Conservation (phyloP, 2,329 filamentous ascomycete genomes). For the Aspergillus sp. region DNA sequence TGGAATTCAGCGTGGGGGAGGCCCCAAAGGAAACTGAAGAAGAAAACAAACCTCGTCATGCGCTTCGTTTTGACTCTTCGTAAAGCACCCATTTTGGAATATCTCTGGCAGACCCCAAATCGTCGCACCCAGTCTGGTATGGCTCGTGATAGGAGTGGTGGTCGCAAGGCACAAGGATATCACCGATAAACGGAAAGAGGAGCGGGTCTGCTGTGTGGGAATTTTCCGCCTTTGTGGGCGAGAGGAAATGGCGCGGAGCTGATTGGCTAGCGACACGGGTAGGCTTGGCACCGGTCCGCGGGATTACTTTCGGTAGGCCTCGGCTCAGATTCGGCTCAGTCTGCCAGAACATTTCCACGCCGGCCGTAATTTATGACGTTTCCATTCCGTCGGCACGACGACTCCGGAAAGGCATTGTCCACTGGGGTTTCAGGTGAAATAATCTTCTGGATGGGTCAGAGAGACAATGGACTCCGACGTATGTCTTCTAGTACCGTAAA, state of each 20-base stretch:
- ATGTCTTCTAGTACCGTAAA: not conserved
- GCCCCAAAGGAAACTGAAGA: slow-evolving; percentile 1
- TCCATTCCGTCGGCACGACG: slow-evolving; percentile 23
- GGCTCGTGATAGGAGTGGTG: not conserved
- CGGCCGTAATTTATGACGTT: slow-evolving; percentile 32
- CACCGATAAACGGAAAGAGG: slow-evolving; percentile 39
- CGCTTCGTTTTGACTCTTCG: slow-evolving; percentile 72
- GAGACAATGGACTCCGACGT: not conserved
- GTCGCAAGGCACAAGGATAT: slow-evolving; percentile 22
- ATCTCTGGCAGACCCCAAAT: not conserved
- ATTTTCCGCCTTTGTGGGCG: slow-evolving; percentile 30
- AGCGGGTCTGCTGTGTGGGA: slow-evolving; percentile 26
- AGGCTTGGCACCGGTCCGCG: slow-evolving; percentile 25
- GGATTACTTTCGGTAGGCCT: slow-evolving; percentile 34
- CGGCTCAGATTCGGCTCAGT: slow-evolving; percentile 32
- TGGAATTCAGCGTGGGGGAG: slow-evolving; percentile 7
- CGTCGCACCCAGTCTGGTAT: slow-evolving; percentile 1
- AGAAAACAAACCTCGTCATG: slow-evolving; percentile 56
- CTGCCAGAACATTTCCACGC: slow-evolving; percentile 20
- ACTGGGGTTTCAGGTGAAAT: slow-evolving; percentile 21
- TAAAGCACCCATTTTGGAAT: slow-evolving; percentile 64
- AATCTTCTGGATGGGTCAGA: slow-evolving; percentile 11
- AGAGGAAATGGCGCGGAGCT: slow-evolving; percentile 24
- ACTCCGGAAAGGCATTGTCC: slow-evolving; percentile 20
- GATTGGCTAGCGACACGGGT: slow-evolving; percentile 5